Base-by-base conservation (phyloP, 1,284 basidiomycete genomes). In the Papiliotrema fonsecae region DNA sequence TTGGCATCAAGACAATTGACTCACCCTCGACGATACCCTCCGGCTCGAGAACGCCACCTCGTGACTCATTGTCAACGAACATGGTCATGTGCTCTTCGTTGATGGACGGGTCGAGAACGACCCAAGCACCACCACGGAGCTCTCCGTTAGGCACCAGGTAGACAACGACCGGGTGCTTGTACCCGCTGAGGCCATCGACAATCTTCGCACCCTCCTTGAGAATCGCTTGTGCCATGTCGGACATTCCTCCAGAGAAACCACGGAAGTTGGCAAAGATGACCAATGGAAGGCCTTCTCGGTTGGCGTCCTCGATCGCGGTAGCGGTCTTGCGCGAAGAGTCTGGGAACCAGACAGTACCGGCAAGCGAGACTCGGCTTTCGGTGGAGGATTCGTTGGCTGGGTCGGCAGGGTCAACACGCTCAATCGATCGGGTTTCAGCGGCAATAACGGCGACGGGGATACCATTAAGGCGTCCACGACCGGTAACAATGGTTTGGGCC, bases 181-280 rank as follows among this genome's bases (percentile, higher is more conserved):
- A 99, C 70, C 82, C 85, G 43, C 91, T 93, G 31, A 99, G 81
- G 38, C 94, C 96, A 70, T 99, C 96, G 74, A 99, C 96, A 58
- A 99, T 99, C 75, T 93, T 94, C 34, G 90, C 87, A 42, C 90
- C 90, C 70, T 93, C 88, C 75, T 94, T 94, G 66, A 94, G 78
- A 54, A 94, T 83, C 67, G 92, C 90, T 72, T 94, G 89, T 65
- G 89, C 91, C 76, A 72, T 77, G 61, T 68, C 63, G 34, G 65
- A 67, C 64, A 70, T 69, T 65, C 96, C 96, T 59, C 96, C 96
- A 22, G 96, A 98, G 84, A 99, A 99, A 32, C 96, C 96, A 79
- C 96, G 90, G 93, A 96, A 98, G 79, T 99, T 99, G 55, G 96
- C 96, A 65, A 99, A 97, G 74, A 99, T 94, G 74, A 98, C 90